Evolutionary conservation across 495 filamentous ascomycete species (phyloP).

Genomic region (Aspergillus baeticus): DNA sequence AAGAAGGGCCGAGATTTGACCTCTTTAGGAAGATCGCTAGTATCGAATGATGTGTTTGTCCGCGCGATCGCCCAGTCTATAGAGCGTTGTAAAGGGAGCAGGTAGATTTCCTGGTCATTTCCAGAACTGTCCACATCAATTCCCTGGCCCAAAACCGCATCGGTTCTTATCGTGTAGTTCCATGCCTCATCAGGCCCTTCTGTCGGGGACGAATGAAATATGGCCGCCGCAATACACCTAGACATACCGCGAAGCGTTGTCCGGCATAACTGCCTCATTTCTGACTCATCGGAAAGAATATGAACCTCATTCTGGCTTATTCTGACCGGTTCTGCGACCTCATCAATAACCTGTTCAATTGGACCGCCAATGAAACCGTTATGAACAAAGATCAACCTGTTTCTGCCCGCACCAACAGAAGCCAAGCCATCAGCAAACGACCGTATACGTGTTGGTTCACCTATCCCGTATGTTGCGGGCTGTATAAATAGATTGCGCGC

Average conservation of each 20-base stretch:
- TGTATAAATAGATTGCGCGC: slow-evolving; percentile 68
- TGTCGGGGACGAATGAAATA: slow-evolving; percentile 68
- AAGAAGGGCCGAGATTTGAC: slow-evolving; percentile 17
- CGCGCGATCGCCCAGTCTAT: slow-evolving; percentile 70
- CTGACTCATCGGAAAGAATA: slow-evolving; percentile 48
- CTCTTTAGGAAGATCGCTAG: slow-evolving; percentile 38
- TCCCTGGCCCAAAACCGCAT: slow-evolving; percentile 59
- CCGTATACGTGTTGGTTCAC: slow-evolving; percentile 51
- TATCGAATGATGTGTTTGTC: slow-evolving; percentile 40
- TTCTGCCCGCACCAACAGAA: slow-evolving; percentile 45
- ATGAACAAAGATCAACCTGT: slow-evolving; percentile 78
- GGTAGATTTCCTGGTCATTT: slow-evolving; percentile 72
- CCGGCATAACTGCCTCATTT: slow-evolving; percentile 60
- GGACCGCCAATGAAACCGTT: slow-evolving; percentile 67
- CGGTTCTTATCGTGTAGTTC: slow-evolving; percentile 82
- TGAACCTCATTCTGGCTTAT: slow-evolving; percentile 54
- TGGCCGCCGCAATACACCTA: slow-evolving; percentile 70
- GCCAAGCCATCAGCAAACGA: slow-evolving; percentile 58
- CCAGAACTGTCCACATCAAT: slow-evolving; percentile 56
- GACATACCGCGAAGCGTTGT: slow-evolving; percentile 70
- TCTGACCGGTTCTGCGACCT: slow-evolving; percentile 50
- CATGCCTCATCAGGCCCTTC: slow-evolving; percentile 66
- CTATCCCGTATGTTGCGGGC: slow-evolving; percentile 67
- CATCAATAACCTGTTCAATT: slow-evolving; percentile 68
- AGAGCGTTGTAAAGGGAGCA: slow-evolving; percentile 73